A percentile compares a stretch with the other conserved stretches of the same genome.
These are phyloP conservation scores for Oryza australiensis DNA, from an alignment of 176 grass and related monocot genomes.

Conservation along the genomic window DNA sequence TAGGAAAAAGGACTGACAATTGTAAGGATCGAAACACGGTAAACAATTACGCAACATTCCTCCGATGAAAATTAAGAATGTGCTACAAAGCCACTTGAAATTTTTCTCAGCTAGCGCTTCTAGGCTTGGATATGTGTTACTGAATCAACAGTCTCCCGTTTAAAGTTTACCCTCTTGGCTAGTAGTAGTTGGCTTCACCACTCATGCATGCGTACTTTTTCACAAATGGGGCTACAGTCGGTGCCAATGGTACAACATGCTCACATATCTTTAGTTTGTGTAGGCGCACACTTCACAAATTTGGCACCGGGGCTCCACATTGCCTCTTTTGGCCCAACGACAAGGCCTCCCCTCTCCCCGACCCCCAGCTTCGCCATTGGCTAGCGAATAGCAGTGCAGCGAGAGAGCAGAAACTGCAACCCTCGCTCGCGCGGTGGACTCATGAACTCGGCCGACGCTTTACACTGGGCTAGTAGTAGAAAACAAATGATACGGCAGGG, in stretches of 20 bases:
- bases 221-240: not conserved
- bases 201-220: not conserved
- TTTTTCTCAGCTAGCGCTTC: too few relatives aligned
- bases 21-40: not conserved
- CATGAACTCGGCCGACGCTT: not conserved
- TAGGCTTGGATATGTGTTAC: too few relatives aligned
- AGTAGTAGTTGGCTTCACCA: not conserved
- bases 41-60: too few relatives aligned
- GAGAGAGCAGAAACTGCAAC: not conserved
- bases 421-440: not conserved
- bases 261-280: not conserved
- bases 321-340: slow-evolving; percentile 13
- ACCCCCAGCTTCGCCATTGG: not conserved
- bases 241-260: slow-evolving; percentile 1
- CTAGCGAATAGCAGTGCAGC: not conserved
- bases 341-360: not conserved
- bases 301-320: not conserved
- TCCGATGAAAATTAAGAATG: too few relatives aligned
- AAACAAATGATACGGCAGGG: slow-evolving; percentile 22
- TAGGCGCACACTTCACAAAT: not conserved
- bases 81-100: too few relatives aligned
- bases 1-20: not conserved
- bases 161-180: not conserved
- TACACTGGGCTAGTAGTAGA: not conserved
- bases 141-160: not conserved